A percentile compares a stretch with the other conserved stretches of the same genome.
These are phyloP conservation scores for Streptanthus diversifolius DNA, from an alignment of 345 rosid genomes.

Conservation along the genomic window DNA sequence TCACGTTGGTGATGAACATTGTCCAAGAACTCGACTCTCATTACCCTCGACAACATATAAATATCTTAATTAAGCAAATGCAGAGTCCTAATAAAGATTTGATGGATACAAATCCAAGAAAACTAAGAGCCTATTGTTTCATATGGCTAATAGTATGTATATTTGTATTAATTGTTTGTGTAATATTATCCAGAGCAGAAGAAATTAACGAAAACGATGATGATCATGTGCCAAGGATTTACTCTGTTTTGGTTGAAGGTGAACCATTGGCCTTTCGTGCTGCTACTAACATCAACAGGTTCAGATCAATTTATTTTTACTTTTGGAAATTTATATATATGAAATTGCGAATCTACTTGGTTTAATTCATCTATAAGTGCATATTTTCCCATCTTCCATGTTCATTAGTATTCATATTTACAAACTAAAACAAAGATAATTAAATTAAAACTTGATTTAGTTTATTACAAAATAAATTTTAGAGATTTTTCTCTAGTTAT, in stretches of 20 bases:
- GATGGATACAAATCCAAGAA: conserved; percentile 27
- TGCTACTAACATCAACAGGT: conserved; percentile 41
- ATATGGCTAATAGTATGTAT: conserved; percentile 34
- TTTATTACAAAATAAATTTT: neutral
- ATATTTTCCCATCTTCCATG: neutral
- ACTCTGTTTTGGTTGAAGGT: conserved; percentile 65
- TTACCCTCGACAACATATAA: conserved; percentile 13
- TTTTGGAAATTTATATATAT: neutral
- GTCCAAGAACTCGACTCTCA: conserved; percentile 28
- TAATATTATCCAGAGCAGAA: conserved; percentile 24
- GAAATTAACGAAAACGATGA: neutral
- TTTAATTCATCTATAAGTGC: neutral
- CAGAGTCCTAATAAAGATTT: conserved; percentile 8
- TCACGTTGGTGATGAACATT: conserved; percentile 32
- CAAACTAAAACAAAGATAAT: neutral
- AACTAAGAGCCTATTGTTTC: conserved; percentile 1
- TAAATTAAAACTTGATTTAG: neutral
- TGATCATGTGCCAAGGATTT: conserved; percentile 44
- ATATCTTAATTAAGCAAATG: conserved; percentile 12
- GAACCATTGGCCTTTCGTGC: conserved; percentile 49
- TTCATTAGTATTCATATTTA: neutral
- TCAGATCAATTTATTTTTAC: neutral
- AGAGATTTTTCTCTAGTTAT: neutral
- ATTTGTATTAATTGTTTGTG: conserved; percentile 25
- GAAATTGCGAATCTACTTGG: neutral